Base-by-base conservation (phyloP, 805 yeast genomes). In the Metschnikowia baotianmanensis region DNA sequence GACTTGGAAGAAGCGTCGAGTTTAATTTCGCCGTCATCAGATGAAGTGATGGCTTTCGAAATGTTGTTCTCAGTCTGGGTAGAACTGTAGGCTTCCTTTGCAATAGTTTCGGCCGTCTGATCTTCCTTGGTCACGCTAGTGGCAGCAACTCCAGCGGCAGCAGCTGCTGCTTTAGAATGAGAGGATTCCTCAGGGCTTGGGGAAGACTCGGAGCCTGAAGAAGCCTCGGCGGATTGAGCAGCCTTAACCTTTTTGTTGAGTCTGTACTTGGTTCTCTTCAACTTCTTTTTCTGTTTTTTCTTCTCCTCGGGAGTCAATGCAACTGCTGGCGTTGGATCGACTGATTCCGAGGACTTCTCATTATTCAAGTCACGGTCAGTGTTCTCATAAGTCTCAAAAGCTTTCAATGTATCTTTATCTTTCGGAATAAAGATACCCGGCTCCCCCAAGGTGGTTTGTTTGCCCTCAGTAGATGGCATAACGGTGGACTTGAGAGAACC, bases 361-460 rank as follows among this genome's bases (percentile, higher is more conserved):
- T 55, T 77, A 52, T 83, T 83, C 51, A 85, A 70, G 37, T 76
- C 70, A 59, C 62, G 61, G 50, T 66, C 70, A 11, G 62, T 83
- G 38, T 74, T 71, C 45, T 76, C 67, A 18, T 80, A 71, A 50
- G 79, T 75, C 34, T 65, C 62, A 56, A 88, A 83, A 35, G 80
- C 96, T 44, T 76, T 69, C 53, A 86, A 77, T n/a, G 78, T 72
- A 31, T 72, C 74, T 15, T 86, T 74, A 56, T 84, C 75, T 30
- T 66, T 54, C 34, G 91, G 91, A 50, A 84, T 59, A 27, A 69
- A 75, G 45, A 85, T 72, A 34, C 96, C 96, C 21, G 93, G 88
- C 55, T 84, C 90, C 36, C 87, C 85, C 40, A 74, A 52, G 7
- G 72, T 59, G 43, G 66, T 64, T 36, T 72, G 72, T 35, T 62